phyloP scores from a whole-genome alignment of 2,329 filamentous ascomycete species.

The Claviceps arundinis region DNA sequence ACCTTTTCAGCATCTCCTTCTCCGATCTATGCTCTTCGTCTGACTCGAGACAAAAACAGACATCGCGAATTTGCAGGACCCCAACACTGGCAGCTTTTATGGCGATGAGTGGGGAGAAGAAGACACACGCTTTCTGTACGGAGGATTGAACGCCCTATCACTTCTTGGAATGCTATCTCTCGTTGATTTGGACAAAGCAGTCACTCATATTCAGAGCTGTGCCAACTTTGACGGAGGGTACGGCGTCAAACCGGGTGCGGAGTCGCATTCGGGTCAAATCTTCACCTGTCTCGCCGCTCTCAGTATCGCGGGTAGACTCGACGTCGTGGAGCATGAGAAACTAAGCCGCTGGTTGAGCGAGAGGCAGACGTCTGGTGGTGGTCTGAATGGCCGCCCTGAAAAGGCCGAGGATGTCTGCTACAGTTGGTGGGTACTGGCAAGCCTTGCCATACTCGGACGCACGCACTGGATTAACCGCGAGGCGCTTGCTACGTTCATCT shows the following conservation, averaged over 20 bases:
- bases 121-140: constrained; percentile 89
- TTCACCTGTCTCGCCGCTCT: constrained; percentile 87
- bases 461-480: constrained; percentile 87
- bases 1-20: neutral
- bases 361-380: constrained; percentile 73
- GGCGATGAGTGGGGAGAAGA: constrained; percentile 96
- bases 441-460: constrained; percentile 74
- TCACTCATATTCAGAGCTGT: constrained; percentile 66
- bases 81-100: constrained; percentile 70
- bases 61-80: constrained; percentile 72
- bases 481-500: constrained; percentile 68
- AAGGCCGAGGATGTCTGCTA: constrained; percentile 97
- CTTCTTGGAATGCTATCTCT: constrained; percentile 61
- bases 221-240: constrained; percentile 93
- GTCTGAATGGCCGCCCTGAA: constrained; percentile 86
- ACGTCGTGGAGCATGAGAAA: constrained; percentile 70
- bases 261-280: constrained; percentile 90
- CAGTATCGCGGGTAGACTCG: constrained; percentile 67
- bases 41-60: constrained; percentile 29
- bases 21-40: constrained; percentile 6
- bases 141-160: constrained; percentile 78
- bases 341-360: constrained; percentile 87
- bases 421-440: constrained; percentile 96
- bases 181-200: constrained; percentile 68
- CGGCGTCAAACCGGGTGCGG: constrained; percentile 76